Evolutionary conservation across 2,329 filamentous ascomycete genomes (phyloP).

Genomic region (Sarocladium oryzae): DNA sequence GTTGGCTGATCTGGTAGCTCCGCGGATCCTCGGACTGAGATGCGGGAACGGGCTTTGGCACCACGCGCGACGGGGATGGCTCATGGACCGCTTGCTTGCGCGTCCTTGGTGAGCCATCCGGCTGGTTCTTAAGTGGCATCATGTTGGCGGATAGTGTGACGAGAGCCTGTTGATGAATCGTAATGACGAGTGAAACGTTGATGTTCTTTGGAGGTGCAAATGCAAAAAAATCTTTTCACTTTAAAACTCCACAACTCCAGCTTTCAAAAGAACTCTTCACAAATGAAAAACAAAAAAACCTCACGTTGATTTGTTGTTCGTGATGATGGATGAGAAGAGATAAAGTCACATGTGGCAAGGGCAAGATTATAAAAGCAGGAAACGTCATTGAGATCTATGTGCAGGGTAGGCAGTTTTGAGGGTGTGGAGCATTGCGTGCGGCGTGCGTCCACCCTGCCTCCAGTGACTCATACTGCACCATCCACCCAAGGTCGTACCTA

Average conservation of each 20-base stretch:
- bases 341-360: too few species aligned
- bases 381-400: background rate
- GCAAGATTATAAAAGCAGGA: background rate
- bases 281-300: too few species aligned
- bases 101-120: conserved; percentile 23
- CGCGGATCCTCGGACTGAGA: conserved; percentile 48
- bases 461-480: background rate
- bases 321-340: too few species aligned
- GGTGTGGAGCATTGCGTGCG: too few species aligned
- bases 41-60: conserved; percentile 59
- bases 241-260: too few species aligned
- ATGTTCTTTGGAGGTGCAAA: background rate
- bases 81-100: conserved; percentile 41
- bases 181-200: background rate
- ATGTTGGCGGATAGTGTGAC: background rate
- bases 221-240: too few species aligned
- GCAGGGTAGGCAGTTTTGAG: background rate
- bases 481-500: background rate
- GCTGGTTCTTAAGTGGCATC: conserved; percentile 11
- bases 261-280: too few species aligned
- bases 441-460: too few species aligned
- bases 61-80: conserved; percentile 41
- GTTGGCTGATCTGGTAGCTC: conserved; percentile 67
- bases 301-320: too few species aligned
- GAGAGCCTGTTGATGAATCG: background rate